Percentiles rank a stretch among this genome's conserved stretches.
Conservation (phyloP, 2,329 filamentous ascomycete species). For the Sporothrix schenckii region DNA sequence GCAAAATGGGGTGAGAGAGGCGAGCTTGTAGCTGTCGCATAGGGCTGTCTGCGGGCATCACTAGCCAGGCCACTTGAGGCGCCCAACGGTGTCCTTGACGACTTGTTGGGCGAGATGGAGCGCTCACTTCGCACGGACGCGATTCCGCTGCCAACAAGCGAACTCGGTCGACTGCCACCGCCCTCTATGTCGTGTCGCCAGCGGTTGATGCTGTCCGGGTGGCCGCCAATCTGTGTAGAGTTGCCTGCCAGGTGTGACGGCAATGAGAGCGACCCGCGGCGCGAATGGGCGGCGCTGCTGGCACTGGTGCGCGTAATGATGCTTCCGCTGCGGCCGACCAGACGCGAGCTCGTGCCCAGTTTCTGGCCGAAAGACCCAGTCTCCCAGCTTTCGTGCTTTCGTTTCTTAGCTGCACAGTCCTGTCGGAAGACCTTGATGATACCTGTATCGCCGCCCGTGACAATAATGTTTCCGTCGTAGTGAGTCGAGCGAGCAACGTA, state of each 20-base stretch:
- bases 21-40: slow-evolving; percentile 39
- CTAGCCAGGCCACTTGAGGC: slow-evolving; percentile 49
- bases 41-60: slow-evolving; percentile 52
- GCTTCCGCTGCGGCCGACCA: slow-evolving; percentile 61
- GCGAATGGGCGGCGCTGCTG: slow-evolving; percentile 52
- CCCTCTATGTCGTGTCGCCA: slow-evolving; percentile 74
- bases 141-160: slow-evolving; percentile 37
- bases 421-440: slow-evolving; percentile 94
- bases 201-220: slow-evolving; percentile 76
- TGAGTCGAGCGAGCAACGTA: slow-evolving; percentile 79
- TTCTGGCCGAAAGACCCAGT: slow-evolving; percentile 75
- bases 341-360: slow-evolving; percentile 60
- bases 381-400: slow-evolving; percentile 76
- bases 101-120: slow-evolving; percentile 59
- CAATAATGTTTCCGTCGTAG: slow-evolving; percentile 81
- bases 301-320: slow-evolving; percentile 58
- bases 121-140: slow-evolving; percentile 54
- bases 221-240: slow-evolving; percentile 36
- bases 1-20: slow-evolving; percentile 33
- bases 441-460: slow-evolving; percentile 86
- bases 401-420: slow-evolving; percentile 84
- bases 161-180: slow-evolving; percentile 43
- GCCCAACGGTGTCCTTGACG: slow-evolving; percentile 44
- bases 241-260: slow-evolving; percentile 37
- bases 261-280: slow-evolving; percentile 57